Evolutionary conservation across 192 early-diverging fungal genomes (phyloP), one percentile per base, ranked within the genome.

Genomic region (Backusella tarrabulga): DNA sequence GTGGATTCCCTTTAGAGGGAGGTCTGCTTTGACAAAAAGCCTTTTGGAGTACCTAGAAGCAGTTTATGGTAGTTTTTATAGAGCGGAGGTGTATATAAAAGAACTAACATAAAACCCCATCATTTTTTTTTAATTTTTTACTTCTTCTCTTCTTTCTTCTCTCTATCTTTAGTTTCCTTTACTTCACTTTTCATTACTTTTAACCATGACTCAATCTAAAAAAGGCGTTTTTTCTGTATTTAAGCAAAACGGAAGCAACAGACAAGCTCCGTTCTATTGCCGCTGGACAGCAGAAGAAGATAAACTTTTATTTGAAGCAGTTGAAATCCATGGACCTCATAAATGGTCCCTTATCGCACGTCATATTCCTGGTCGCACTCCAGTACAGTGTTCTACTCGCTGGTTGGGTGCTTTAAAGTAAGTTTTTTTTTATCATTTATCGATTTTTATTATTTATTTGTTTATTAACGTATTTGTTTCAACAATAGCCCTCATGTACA

Each of bases 401-500:
- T 86, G 85, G 85, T 74, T 86, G n/a, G 83, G 85, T 38, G 85
- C 85, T 29, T 71, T 86, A 41, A 86, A 86, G 82, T 83, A 80
- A 75, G 56, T 63, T 29, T 63, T 4, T 50, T n/a, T 54, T 54
- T 54, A 19, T 60, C 21, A 29, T 29, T 63, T 63, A 29, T 63
- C 26, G 7, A 71, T 21, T 23, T 14, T 40, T 35, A 41, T 23
- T 40, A 41, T 41, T 29, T 34, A 23, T 38, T n/a, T 41, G 3
- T 11, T 40, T 40, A 23, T 74, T 74, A 21, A 34, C 29, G 3
- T 60, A 11, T 40, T 41, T 67, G 9, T 34, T 56, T 40, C 35
- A 32, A 52, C 34, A 26, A 60, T 72, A 77, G 77, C 40, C 77
- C 77, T 26, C 56, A 78, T 34, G 77, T 78, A 50, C 71, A 73